Conservation (phyloP, 2,329 filamentous ascomycete species). For the Aspergillus sp. region DNA sequence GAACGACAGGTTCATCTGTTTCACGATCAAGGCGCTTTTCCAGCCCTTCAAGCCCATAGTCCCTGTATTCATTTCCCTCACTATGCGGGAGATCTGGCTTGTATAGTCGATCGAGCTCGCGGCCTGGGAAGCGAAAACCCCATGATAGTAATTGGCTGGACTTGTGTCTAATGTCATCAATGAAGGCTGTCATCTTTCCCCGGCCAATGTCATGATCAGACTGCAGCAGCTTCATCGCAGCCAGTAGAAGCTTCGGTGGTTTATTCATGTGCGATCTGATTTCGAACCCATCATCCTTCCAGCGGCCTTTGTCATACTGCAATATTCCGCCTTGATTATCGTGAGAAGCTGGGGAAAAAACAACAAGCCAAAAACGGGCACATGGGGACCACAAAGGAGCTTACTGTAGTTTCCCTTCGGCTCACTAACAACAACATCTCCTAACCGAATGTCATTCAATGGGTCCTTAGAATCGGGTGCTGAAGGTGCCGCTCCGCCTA, state of each 20-base stretch:
- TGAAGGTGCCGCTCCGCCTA: neutral
- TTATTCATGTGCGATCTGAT: constrained; percentile 3
- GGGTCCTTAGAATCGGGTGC: neutral
- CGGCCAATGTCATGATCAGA: too few relatives aligned
- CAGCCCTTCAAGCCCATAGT: neutral
- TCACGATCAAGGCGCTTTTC: neutral
- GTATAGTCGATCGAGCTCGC: neutral
- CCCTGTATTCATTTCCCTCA: neutral
- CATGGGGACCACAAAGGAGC: neutral
- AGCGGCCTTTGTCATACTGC: constrained; percentile 7
- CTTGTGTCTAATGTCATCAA: neutral
- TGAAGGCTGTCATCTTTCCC: neutral
- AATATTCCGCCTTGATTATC: constrained; percentile 3
- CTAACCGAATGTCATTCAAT: neutral
- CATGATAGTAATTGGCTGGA: neutral
- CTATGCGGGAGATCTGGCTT: neutral
- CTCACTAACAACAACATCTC: constrained; percentile 2
- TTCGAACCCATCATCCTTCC: constrained; percentile 1
- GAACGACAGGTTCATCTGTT: constrained; percentile 10
- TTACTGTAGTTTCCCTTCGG: constrained; percentile 3
- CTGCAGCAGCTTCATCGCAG: neutral
- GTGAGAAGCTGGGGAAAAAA: too few relatives aligned
- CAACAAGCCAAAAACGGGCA: too few relatives aligned
- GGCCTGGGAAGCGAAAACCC: constrained; percentile 1
- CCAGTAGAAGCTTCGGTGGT: neutral